Percentiles rank a stretch among this genome's conserved stretches.
Evolutionary conservation across 2,329 filamentous ascomycete species (phyloP).

Genomic region (Colletotrichum limetticola): DNA sequence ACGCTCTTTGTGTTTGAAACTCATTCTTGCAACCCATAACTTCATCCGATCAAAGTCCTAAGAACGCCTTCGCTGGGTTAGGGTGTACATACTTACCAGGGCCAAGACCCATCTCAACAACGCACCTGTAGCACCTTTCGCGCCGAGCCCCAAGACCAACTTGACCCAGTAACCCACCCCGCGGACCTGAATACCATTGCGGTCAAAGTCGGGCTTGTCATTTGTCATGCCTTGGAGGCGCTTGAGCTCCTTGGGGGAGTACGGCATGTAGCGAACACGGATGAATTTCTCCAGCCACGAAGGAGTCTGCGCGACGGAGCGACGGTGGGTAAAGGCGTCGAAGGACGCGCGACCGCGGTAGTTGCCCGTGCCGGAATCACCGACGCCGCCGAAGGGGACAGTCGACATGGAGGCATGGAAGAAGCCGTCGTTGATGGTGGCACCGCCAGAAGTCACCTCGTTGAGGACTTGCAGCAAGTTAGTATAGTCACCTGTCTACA

Average conservation of each 20-base stretch:
- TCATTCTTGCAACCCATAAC: neutral
- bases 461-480: constrained; percentile 61
- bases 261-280: constrained; percentile 75
- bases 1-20: neutral
- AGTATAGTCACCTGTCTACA: neutral
- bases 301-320: constrained; percentile 69
- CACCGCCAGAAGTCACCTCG: constrained; percentile 74
- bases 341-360: constrained; percentile 84
- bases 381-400: constrained; percentile 85
- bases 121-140: constrained; percentile 59
- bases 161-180: constrained; percentile 65
- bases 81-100: constrained; percentile 43
- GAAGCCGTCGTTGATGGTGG: constrained; percentile 69
- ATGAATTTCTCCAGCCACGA: constrained; percentile 75
- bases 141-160: constrained; percentile 63
- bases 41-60: constrained; percentile 44
- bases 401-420: constrained; percentile 72
- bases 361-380: constrained; percentile 78
- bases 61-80: constrained; percentile 47
- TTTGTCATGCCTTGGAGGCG: constrained; percentile 55
- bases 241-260: constrained; percentile 57
- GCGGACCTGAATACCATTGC: constrained; percentile 62
- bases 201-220: constrained; percentile 69
- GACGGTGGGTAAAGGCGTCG: constrained; percentile 72
- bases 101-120: constrained; percentile 63